A percentile compares a stretch with the other conserved stretches of the same genome.
These are phyloP conservation scores for Dipodascopsis uninucleata DNA, from an alignment of 805 yeast species.

Conservation along the genomic window DNA sequence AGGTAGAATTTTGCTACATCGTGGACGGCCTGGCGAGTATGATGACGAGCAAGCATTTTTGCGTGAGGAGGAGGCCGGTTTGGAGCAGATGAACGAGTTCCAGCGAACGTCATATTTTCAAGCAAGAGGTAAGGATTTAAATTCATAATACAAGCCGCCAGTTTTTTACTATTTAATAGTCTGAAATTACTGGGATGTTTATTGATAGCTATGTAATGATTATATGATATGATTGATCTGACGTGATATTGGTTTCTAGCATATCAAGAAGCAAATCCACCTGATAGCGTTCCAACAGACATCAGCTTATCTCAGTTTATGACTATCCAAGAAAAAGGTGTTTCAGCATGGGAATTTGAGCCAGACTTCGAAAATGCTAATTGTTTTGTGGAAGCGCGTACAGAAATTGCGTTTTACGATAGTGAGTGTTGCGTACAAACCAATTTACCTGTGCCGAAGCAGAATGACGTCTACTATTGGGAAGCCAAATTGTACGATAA, in stretches of 20 bases:
- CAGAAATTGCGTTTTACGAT: constrained; percentile 49
- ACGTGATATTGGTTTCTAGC: constrained; percentile 19
- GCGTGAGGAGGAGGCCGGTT: constrained; percentile 59
- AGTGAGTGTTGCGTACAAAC: constrained; percentile 69
- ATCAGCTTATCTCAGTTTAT: constrained; percentile 55
- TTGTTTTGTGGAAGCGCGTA: constrained; percentile 61
- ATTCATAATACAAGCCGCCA: too few relatives aligned
- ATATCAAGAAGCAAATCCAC: constrained; percentile 43
- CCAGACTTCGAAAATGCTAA: constrained; percentile 48
- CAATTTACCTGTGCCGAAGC: constrained; percentile 78
- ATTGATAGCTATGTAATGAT: background rate
- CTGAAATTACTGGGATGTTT: too few relatives aligned
- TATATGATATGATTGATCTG: background rate
- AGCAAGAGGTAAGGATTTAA: constrained; percentile 48
- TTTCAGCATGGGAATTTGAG: constrained; percentile 82
- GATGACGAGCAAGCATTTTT: constrained; percentile 61
- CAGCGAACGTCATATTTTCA: constrained; percentile 61
- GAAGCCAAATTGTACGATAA: constrained; percentile 79
- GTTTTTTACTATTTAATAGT: too few relatives aligned
- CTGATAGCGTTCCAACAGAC: constrained; percentile 43
- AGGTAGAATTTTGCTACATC: constrained; percentile 37
- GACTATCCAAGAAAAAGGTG: constrained; percentile 80
- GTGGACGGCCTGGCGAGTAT: constrained; percentile 53
- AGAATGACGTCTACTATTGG: constrained; percentile 82
- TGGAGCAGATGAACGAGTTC: constrained; percentile 55